Base-by-base conservation (phyloP, 2,329 filamentous ascomycete species). In the Bisporella sp. region DNA sequence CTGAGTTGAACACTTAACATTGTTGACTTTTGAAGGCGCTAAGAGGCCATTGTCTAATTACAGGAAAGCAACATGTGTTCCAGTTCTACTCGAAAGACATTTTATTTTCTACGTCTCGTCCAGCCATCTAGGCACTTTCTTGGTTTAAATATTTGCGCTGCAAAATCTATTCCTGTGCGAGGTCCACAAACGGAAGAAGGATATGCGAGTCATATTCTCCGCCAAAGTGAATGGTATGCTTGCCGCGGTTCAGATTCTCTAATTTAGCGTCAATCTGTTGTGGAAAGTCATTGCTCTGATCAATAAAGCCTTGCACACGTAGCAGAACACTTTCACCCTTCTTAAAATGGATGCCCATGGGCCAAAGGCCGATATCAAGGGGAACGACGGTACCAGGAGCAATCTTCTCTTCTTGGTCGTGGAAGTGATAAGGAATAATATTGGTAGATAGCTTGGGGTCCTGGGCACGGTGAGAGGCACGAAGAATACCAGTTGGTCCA, bases 281-380 rank as follows among this genome's bases (percentile, higher is more conserved):
- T n/a, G 7, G n/a, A 6, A n/a, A 44, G 21, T 6, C 7, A 3
- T 6, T 44, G 41, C 6, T 29, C 41, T 6, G 41, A 9, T 7
- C 21, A 21, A 21, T 21, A 21, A 21, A 21, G 21, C 21, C 21
- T 21, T 21, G 21, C 21, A 44, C 41, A n/a, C 30, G 21, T 29
- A 44, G 41, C 6, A 44, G 4, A 28, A 44, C 5, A 6, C 13
- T 6, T 3, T 44, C 41, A 2, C 3, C 41, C 29, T 44, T 28
- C 5, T 12, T 28, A 29, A 44, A 44, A 5, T 21, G 41, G n/a
- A 56, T 47, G 21, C 51, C 55, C 41, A 51, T 54, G 7, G 49
- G 46, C 53, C 55, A 57, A 5, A 59, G 41, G 3, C 48, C 45
- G 35, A 57, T 53, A 13, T 59, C 51, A 1, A 59, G 39, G 11